phyloP scores from a whole-genome alignment of 768 basidiomycete species.

The Ramaria sp. region DNA sequence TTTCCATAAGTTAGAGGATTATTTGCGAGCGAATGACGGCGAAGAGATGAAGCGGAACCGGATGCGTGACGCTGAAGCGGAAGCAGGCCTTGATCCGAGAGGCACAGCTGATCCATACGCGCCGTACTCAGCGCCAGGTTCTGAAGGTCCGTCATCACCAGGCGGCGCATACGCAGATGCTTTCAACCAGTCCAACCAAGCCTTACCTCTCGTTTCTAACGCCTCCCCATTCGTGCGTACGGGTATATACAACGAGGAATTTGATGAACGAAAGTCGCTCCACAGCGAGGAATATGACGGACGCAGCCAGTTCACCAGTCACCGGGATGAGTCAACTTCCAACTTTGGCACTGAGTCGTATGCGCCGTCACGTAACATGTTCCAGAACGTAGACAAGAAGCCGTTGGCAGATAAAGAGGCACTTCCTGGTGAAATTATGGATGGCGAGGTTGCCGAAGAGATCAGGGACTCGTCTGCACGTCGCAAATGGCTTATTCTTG shows the following conservation, averaged over 20 bases:
- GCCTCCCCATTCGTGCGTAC: slow-evolving; percentile 76
- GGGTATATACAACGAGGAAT: slow-evolving; percentile 68
- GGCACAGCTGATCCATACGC: slow-evolving; percentile 61
- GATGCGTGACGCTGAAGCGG: slow-evolving; percentile 64
- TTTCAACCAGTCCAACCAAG: slow-evolving; percentile 54
- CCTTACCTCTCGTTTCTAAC: slow-evolving; percentile 74
- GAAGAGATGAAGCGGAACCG: slow-evolving; percentile 82
- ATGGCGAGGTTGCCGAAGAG: slow-evolving; percentile 83
- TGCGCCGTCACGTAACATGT: slow-evolving; percentile 93
- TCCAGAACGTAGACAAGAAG: slow-evolving; percentile 71
- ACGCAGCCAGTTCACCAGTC: slow-evolving; percentile 65
- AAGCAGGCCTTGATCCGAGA: slow-evolving; percentile 52
- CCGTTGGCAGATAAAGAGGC: slow-evolving; percentile 71
- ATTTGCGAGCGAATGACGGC: slow-evolving; percentile 68
- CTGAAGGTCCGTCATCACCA: slow-evolving; percentile 18
- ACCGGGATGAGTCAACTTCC: slow-evolving; percentile 67
- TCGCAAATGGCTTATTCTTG: slow-evolving; percentile 77
- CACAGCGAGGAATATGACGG: slow-evolving; percentile 74
- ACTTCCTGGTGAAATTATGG: slow-evolving; percentile 74
- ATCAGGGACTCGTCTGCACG: slow-evolving; percentile 74
- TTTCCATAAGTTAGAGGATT: slow-evolving; percentile 85
- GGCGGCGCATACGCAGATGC: slow-evolving; percentile 26
- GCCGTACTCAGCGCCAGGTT: slow-evolving; percentile 53
- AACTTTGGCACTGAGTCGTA: slow-evolving; percentile 89
- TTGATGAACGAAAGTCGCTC: slow-evolving; percentile 64